Conservation (phyloP, 163 green algal genomes). For the Chlamydomonas reinhardtii region DNA sequence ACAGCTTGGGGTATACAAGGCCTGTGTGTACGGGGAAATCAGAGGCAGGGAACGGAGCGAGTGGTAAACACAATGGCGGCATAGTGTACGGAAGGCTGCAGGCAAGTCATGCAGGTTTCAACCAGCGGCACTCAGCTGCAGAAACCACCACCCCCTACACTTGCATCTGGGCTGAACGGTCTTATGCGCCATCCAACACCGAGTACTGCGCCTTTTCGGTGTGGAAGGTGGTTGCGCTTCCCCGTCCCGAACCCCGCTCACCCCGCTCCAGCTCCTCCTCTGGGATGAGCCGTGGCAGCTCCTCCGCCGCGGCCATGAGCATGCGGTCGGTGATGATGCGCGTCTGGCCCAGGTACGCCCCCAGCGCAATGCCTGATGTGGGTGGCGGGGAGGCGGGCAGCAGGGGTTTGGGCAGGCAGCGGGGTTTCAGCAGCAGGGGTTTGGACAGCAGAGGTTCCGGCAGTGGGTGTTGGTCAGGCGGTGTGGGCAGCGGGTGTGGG, state of each 20-base stretch:
- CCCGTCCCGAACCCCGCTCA: not conserved
- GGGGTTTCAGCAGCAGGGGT: not conserved
- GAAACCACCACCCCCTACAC: too few species aligned
- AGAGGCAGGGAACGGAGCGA: not conserved
- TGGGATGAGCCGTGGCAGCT: slow-evolving; percentile 60
- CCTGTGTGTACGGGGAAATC: slow-evolving; percentile 28
- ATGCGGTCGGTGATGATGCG: slow-evolving; percentile 78
- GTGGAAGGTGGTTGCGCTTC: too few species aligned
- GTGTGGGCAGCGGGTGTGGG: too few species aligned
- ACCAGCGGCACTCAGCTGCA: too few species aligned
- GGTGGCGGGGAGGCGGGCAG: not conserved
- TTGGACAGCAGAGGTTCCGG: too few species aligned
- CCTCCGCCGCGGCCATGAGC: slow-evolving; percentile 76
- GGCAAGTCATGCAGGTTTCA: too few species aligned
- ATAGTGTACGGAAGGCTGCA: too few species aligned
- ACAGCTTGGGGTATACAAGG: slow-evolving; percentile 62
- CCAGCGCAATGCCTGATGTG: slow-evolving; percentile 76
- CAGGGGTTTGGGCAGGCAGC: not conserved
- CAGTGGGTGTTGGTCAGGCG: too few species aligned
- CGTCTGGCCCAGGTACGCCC: slow-evolving; percentile 73
- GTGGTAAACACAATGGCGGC: too few species aligned
- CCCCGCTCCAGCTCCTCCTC: slow-evolving; percentile 59
- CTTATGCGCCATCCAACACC: too few species aligned
- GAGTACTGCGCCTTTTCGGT: too few species aligned
- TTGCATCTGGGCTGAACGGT: too few species aligned